Conservation (phyloP, 2,329 filamentous ascomycete genomes). For the Dactylella cylindrospora region DNA sequence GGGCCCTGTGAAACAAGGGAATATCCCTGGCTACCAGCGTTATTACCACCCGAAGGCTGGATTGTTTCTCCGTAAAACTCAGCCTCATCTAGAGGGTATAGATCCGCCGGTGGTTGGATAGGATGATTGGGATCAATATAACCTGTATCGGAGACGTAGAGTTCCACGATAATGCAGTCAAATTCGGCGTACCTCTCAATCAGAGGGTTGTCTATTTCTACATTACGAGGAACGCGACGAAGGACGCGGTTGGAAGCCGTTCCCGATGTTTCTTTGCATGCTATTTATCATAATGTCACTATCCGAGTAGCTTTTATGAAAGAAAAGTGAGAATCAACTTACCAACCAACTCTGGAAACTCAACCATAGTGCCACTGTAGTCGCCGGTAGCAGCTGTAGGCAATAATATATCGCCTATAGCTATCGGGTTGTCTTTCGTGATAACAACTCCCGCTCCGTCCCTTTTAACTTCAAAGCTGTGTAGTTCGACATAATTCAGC, state of each 20-base stretch:
- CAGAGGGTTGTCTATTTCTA: background rate
- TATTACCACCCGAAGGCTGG: too few species aligned
- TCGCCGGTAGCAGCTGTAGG: slow-evolving; percentile 1
- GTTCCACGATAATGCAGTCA: slow-evolving; percentile 10
- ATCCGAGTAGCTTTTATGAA: background rate
- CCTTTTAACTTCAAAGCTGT: slow-evolving; percentile 17
- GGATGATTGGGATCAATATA: slow-evolving; percentile 7
- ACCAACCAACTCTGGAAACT: slow-evolving; percentile 16
- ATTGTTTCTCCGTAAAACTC: slow-evolving; percentile 4
- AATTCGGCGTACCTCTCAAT: slow-evolving; percentile 8
- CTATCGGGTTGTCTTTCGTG: background rate
- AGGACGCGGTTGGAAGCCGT: slow-evolving; percentile 18
- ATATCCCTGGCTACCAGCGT: too few species aligned
- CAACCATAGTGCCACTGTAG: slow-evolving; percentile 1
- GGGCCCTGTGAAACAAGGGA: too few species aligned
- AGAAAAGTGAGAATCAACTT: background rate
- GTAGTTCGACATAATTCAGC: background rate
- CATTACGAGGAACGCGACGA: background rate
- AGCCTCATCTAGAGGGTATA: background rate
- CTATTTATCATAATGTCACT: background rate
- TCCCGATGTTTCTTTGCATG: slow-evolving; percentile 8
- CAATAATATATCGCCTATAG: slow-evolving; percentile 13
- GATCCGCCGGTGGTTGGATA: background rate
- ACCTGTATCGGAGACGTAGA: slow-evolving; percentile 10
- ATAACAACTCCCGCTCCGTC: background rate